Evolutionary conservation across 2,329 filamentous ascomycete genomes (phyloP).

Genomic region (Ascosphaera pollenicola): DNA sequence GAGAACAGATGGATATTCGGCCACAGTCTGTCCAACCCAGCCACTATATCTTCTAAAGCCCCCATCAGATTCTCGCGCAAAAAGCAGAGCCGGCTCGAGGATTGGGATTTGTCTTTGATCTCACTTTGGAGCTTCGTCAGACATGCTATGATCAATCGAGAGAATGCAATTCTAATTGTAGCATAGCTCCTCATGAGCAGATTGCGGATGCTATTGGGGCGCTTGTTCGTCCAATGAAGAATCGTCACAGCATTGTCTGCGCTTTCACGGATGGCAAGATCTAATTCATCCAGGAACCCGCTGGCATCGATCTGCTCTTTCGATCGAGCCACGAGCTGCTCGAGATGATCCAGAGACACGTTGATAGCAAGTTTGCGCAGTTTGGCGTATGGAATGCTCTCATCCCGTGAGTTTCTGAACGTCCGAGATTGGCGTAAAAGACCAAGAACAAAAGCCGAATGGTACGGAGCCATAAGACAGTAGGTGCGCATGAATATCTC

Average conservation of each 20-base stretch:
- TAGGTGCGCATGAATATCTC: constrained; percentile 51
- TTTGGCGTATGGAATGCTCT: constrained; percentile 24
- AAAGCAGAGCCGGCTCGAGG: too few relatives aligned
- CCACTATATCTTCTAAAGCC: constrained; percentile 17
- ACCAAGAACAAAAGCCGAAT: constrained; percentile 42
- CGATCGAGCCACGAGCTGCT: constrained; percentile 50
- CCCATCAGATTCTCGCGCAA: constrained; percentile 8
- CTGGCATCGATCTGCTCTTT: constrained; percentile 46
- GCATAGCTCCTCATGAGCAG: constrained; percentile 40
- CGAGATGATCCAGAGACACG: constrained; percentile 37
- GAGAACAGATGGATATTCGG: constrained; percentile 36
- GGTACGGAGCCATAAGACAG: constrained; percentile 53
- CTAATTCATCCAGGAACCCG: constrained; percentile 29
- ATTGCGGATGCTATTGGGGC: constrained; percentile 37
- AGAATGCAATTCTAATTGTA: constrained; percentile 31
- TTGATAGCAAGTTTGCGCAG: constrained; percentile 23
- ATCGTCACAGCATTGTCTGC: constrained; percentile 35
- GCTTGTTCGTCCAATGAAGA: constrained; percentile 36
- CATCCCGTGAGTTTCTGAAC: constrained; percentile 23
- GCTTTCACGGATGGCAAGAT: constrained; percentile 28
- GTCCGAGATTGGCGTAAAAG: constrained; percentile 36
- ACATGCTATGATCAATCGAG: constrained; percentile 29
- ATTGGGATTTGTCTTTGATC: constrained; percentile 8
- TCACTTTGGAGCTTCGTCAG: constrained; percentile 30
- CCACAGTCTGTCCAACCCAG: constrained; percentile 36